These are phyloP conservation scores for Nasturtium officinale DNA, from an alignment of 345 rosid species.

Conservation along the genomic window DNA sequence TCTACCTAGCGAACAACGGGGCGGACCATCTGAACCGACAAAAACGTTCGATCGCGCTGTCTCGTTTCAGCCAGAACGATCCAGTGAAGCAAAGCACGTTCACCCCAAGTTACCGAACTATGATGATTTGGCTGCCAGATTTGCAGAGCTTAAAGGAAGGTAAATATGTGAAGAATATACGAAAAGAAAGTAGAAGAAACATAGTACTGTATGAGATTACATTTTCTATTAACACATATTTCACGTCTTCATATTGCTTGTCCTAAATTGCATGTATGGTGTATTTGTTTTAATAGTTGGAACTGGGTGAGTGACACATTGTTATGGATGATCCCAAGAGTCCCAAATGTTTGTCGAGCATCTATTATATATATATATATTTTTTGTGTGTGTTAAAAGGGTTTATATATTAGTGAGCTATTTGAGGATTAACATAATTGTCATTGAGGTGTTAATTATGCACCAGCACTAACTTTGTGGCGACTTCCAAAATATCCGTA, in stretches of 20 bases:
- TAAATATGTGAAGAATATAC: constrained; percentile 36
- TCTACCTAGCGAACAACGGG: constrained; percentile 61
- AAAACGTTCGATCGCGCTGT: constrained; percentile 67
- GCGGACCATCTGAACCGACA: constrained; percentile 47
- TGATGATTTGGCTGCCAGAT: constrained; percentile 86
- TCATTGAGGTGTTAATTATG: not conserved
- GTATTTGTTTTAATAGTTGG: constrained; percentile 12
- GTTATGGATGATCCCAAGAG: constrained; percentile 4
- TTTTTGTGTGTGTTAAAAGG: too few species aligned
- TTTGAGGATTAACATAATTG: too few species aligned
- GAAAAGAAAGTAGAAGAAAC: constrained; percentile 6
- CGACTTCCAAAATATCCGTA: not conserved
- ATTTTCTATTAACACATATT: not conserved
- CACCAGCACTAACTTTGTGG: not conserved
- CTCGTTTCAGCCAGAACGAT: constrained; percentile 76
- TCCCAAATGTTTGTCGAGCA: constrained; percentile 21
- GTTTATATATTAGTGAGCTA: too few species aligned
- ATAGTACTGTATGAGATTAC: not conserved
- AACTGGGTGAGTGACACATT: constrained; percentile 30
- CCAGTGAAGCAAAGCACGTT: constrained; percentile 69
- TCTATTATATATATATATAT: too few species aligned
- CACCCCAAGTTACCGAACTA: constrained; percentile 96
- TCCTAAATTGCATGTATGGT: constrained; percentile 6
- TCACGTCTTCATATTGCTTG: not conserved
- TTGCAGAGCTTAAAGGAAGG: constrained; percentile 82